Evolutionary conservation across 495 filamentous ascomycete species (phyloP), one percentile per base, ranked within the genome.

Genomic region (Mytilinidion resinicola): DNA sequence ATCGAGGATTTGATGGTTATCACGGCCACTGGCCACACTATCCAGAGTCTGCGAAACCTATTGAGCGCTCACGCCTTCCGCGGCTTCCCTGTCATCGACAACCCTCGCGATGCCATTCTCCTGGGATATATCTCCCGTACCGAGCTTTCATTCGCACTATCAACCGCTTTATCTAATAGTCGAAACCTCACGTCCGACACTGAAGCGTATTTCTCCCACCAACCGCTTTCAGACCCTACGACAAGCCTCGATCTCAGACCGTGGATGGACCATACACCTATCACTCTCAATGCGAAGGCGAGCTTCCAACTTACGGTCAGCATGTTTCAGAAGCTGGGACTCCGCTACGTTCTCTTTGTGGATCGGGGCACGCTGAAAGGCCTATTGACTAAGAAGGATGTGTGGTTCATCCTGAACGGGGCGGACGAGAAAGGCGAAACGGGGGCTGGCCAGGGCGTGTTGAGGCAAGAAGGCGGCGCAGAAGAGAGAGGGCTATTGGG

Each of bases 261-360:
- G 6, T 98, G 92, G 91, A 96, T 98, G 89, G 93, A 98, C 69
- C 91, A 96, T 67, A 98, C 93, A 0, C 93, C 93, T 1, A 87
- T 98, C 35, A 96, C 95, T 0, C 79, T 98, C 11, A 87, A 88
- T 35, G 81, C 82, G 36, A 80, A 85, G 43, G 82, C 80, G 50
- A 86, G 79, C 50, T 82, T 97, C 55, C 81, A 89, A 65, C 79
- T 98, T 34, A 88, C 90, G 4, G 82, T 92, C 14, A 85, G 82
- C 38, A 90, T 97, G 80, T 97, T 98, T 73, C 89, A 95, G 73
- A 91, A 90, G 67, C 79, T 98, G 7, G 93, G 93, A 17, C 71
- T 98, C 43, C 80, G 92, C 37, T 96, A 97, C 72, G 85, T 98
- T 4, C 71, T 97, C 3, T 96, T 97, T 72, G 80, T 80, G 41